phyloP scores from a whole-genome alignment of 1,284 basidiomycete species.

The Boletus smithii region DNA sequence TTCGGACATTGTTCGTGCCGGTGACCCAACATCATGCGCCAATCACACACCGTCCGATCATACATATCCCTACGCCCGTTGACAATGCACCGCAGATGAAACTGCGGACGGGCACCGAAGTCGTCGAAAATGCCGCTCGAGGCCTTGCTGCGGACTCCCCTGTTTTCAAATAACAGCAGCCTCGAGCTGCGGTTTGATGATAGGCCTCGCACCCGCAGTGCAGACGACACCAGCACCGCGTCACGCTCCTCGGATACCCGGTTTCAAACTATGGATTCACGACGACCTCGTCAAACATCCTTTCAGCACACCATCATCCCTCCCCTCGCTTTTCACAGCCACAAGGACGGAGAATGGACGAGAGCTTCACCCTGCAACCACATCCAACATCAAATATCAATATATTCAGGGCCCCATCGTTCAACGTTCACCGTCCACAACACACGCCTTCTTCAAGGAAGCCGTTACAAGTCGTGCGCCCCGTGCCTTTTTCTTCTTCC shows the following conservation, averaged over 20 bases:
- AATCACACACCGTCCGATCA: not conserved
- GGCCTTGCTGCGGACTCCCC: too few relatives aligned
- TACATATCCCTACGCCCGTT: not conserved
- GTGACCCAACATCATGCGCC: too few relatives aligned
- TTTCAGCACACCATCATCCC: not conserved
- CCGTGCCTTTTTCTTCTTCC: constrained; percentile 1
- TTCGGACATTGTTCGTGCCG: constrained; percentile 1
- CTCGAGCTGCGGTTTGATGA: not conserved
- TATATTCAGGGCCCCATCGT: not conserved
- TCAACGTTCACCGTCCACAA: not conserved
- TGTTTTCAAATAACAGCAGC: not conserved
- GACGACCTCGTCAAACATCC: not conserved
- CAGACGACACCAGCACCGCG: not conserved
- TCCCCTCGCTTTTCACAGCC: not conserved
- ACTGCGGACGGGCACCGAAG: not conserved
- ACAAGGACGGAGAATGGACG: not conserved
- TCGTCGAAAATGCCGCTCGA: not conserved
- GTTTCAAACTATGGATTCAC: not conserved
- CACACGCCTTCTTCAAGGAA: not conserved
- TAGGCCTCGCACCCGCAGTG: not conserved
- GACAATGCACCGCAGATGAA: not conserved
- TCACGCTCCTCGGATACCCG: not conserved
- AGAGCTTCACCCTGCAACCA: not conserved
- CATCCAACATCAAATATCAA: not conserved
- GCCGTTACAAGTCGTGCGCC: too few relatives aligned